Evolutionary conservation across 2,329 filamentous ascomycete species (phyloP).

Genomic region (Nothophaeocryptopus gaeumannii): DNA sequence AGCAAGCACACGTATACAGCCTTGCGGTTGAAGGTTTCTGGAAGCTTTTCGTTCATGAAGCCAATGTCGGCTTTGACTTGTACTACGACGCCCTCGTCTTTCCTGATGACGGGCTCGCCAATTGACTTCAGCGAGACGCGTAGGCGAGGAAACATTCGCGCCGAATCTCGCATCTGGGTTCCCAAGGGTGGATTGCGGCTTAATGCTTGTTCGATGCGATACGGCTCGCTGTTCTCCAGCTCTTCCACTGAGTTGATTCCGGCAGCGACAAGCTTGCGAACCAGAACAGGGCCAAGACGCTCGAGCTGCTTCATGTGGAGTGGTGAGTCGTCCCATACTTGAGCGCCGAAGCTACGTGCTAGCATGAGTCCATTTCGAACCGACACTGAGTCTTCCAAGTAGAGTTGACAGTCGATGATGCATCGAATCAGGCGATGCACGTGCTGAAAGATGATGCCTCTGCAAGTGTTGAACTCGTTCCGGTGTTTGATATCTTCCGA

Average conservation of each 20-base stretch:
- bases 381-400: conserved; percentile 62
- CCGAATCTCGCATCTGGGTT: conserved; percentile 60
- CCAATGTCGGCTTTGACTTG: conserved; percentile 65
- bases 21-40: conserved; percentile 62
- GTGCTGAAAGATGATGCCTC: conserved; percentile 63
- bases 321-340: conserved; percentile 77
- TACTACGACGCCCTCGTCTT: conserved; percentile 52
- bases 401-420: conserved; percentile 69
- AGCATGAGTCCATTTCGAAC: conserved; percentile 71
- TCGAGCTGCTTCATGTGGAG: conserved; percentile 81
- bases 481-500: conserved; percentile 57
- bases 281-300: conserved; percentile 70
- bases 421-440: conserved; percentile 69
- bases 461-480: conserved; percentile 60
- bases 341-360: conserved; percentile 70
- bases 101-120: conserved; percentile 41
- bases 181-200: conserved; percentile 83
- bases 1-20: conserved; percentile 70
- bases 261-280: conserved; percentile 69
- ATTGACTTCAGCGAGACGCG: conserved; percentile 54
- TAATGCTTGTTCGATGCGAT: conserved; percentile 72
- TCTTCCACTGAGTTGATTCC: conserved; percentile 68
- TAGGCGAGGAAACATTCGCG: conserved; percentile 70
- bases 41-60: conserved; percentile 64
- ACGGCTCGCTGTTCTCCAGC: conserved; percentile 64